Conservation (phyloP, 352 stramenopile genomes). For the Phytopythium kandeliae region DNA sequence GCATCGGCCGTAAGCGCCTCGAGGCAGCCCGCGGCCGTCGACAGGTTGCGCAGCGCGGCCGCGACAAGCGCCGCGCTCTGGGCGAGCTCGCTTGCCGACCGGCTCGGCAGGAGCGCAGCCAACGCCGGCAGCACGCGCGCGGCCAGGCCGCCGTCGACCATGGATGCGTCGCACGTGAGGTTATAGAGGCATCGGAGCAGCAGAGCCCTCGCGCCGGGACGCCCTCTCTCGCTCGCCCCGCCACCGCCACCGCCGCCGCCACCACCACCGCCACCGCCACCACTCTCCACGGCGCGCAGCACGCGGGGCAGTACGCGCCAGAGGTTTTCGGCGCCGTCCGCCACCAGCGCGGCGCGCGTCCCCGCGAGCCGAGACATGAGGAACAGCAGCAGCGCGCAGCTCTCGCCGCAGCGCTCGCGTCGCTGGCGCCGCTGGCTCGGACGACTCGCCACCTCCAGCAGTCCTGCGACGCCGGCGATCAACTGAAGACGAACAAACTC, state of each 20-base stretch:
- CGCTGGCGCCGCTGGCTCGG: conserved; percentile 12
- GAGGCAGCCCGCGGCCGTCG: conserved; percentile 29
- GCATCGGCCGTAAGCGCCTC: conserved; percentile 28
- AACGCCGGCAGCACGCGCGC: conserved; percentile 16
- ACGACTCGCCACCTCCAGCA: conserved; percentile 4
- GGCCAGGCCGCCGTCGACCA: conserved; percentile 12
- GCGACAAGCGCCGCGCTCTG: conserved; percentile 24
- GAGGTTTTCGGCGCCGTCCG: not conserved
- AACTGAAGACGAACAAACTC: conserved; percentile 14
- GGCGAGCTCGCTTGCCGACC: not conserved
- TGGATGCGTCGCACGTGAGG: conserved; percentile 32
- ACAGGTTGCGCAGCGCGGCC: conserved; percentile 50
- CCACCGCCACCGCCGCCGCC: too few relatives aligned
- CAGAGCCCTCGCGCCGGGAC: conserved; percentile 20
- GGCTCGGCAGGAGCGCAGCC: conserved; percentile 11
- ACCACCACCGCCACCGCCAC: too few relatives aligned
- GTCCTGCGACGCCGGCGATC: conserved; percentile 3
- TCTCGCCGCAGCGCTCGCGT: conserved; percentile 27
- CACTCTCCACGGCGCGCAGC: not conserved
- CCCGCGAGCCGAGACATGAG: conserved; percentile 38
- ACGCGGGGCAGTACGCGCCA: not conserved
- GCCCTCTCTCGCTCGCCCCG: too few relatives aligned
- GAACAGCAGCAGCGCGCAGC: conserved; percentile 51
- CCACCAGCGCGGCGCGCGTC: conserved; percentile 23
- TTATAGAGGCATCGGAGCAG: conserved; percentile 63